phyloP scores from a whole-genome alignment of 805 yeast species.

The Ogataea siamensis region DNA sequence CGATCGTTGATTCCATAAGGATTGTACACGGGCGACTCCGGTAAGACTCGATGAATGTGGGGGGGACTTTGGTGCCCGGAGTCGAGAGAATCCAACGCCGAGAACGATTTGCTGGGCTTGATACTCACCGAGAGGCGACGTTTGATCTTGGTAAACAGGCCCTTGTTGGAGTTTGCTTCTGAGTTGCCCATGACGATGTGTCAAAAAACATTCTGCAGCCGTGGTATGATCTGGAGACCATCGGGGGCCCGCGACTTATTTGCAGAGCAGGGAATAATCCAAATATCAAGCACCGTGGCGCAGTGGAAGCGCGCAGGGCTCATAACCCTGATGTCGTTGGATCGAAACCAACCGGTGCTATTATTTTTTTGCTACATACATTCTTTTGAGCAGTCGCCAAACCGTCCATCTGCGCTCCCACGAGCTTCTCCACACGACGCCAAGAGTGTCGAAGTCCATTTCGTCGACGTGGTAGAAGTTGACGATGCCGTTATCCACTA shows the following conservation, averaged over 20 bases:
- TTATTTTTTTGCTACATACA: conserved; percentile 32
- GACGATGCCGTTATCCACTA: conserved; percentile 72
- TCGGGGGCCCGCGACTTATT: not conserved
- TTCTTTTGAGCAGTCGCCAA: not conserved
- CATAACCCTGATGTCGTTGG: conserved; percentile 98
- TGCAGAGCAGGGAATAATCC: not conserved
- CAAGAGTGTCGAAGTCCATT: conserved; percentile 42
- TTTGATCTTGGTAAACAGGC: conserved; percentile 4
- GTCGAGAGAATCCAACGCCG: conserved; percentile 2
- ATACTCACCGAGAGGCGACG: conserved; percentile 1
- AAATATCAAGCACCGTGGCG: conserved; percentile 79
- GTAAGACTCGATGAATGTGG: not conserved
- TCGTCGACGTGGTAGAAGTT: conserved; percentile 55
- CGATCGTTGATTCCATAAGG: conserved; percentile 55
- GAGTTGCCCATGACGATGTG: not conserved
- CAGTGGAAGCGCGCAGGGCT: conserved; percentile 99
- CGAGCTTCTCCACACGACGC: conserved; percentile 31
- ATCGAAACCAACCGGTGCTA: conserved; percentile 97
- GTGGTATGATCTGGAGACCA: conserved; percentile 1
- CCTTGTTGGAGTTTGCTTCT: not conserved
- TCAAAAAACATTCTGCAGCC: not conserved
- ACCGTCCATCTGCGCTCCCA: conserved; percentile 2
- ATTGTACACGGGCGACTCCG: conserved; percentile 38
- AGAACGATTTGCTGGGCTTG: conserved; percentile 7
- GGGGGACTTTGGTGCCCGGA: not conserved